Conservation (phyloP, 768 basidiomycete genomes). For the Asterophora lycoperdoides region DNA sequence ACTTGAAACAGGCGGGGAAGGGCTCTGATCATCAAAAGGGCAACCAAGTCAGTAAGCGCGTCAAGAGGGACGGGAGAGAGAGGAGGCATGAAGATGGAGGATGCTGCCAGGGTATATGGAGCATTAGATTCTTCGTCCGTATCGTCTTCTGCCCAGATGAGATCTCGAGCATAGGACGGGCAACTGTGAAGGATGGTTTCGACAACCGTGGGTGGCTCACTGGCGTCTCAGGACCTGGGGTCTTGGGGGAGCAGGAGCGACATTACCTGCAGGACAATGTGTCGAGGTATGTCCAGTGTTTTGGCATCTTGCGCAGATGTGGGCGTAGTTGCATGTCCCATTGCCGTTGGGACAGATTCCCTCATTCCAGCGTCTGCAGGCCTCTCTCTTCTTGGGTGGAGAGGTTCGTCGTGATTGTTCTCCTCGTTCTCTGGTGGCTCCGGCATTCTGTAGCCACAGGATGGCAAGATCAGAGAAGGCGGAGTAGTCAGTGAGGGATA, state of each 20-base stretch:
- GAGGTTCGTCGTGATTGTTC: not conserved
- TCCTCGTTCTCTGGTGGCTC: not conserved
- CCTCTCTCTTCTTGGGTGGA: not conserved
- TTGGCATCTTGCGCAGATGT: conserved; percentile 16
- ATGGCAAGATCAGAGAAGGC: conserved; percentile 13
- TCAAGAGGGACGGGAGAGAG: not conserved
- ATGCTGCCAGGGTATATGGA: too few relatives aligned
- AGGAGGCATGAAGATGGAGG: not conserved
- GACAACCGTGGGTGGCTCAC: not conserved
- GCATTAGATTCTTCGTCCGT: too few relatives aligned
- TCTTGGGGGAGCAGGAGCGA: too few relatives aligned
- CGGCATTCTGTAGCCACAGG: conserved; percentile 12
- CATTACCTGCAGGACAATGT: too few relatives aligned
- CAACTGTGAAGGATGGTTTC: not conserved
- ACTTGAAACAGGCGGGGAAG: not conserved
- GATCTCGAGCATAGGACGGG: conserved; percentile 1
- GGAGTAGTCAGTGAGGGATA: conserved; percentile 8
- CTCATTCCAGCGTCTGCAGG: conserved; percentile 15
- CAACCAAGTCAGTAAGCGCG: not conserved
- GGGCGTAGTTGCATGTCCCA: conserved; percentile 12
- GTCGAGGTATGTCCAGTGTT: conserved; percentile 1
- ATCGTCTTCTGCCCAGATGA: not conserved
- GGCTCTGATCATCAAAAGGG: not conserved
- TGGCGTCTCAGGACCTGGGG: too few relatives aligned
- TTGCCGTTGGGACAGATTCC: conserved; percentile 13